Percentiles rank a stretch among this genome's conserved stretches.
Conservation (phyloP, 345 rosid species). For the Moricandia moricandioides region DNA sequence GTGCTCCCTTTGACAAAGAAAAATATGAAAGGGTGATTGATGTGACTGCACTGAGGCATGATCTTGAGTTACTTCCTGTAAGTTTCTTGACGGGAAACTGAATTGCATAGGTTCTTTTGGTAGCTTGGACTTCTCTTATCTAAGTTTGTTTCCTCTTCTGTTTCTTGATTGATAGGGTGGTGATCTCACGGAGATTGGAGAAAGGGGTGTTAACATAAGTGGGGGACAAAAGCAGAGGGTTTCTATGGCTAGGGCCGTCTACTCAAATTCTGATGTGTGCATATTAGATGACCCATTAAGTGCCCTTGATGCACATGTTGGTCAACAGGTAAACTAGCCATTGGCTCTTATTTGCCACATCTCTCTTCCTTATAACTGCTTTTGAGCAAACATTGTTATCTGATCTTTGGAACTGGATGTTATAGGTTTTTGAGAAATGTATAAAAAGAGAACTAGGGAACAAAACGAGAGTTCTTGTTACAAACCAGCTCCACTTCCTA, state of each 20-base stretch:
- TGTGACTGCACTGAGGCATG: constrained; percentile 62
- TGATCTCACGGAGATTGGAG: constrained; percentile 72
- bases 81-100: background rate
- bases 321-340: constrained; percentile 64
- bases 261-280: constrained; percentile 61
- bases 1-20: constrained; percentile 41
- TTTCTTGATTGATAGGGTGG: constrained; percentile 45
- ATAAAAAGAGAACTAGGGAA: constrained; percentile 72
- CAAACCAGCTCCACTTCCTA: constrained; percentile 97
- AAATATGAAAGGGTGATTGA: constrained; percentile 56
- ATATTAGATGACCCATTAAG: constrained; percentile 78
- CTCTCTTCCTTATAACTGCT: background rate
- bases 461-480: constrained; percentile 96
- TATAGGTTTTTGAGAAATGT: constrained; percentile 95
- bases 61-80: constrained; percentile 39
- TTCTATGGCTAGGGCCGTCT: constrained; percentile 77
- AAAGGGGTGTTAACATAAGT: constrained; percentile 84
- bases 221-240: constrained; percentile 91
- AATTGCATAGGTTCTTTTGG: background rate
- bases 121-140: constrained; percentile 11
- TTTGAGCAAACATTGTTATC: background rate
- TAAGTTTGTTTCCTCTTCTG: constrained; percentile 23
- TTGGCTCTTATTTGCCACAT: background rate
- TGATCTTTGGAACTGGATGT: background rate
- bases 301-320: constrained; percentile 90